Conservation (phyloP, 306 rosid genomes). For the Cicer chorassanicum region DNA sequence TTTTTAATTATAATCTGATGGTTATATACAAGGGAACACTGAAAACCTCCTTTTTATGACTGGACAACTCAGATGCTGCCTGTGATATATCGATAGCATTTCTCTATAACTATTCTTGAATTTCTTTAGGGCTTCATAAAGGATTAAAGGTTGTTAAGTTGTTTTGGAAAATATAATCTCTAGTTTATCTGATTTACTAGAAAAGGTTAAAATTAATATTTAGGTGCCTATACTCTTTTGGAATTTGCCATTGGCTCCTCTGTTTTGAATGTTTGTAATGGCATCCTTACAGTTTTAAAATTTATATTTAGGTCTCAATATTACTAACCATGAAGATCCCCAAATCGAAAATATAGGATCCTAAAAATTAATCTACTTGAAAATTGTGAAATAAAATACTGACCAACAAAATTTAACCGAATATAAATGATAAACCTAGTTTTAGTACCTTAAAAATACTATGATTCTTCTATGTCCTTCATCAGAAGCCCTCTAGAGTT, state of each 20-base stretch:
- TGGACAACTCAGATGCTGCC: not conserved
- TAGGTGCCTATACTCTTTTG: constrained; percentile 4
- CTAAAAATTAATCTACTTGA: not conserved
- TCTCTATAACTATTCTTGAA: constrained; percentile 5
- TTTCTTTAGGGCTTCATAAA: not conserved
- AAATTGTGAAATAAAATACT: too few relatives aligned
- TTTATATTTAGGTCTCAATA: not conserved
- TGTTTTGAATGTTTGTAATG: not conserved
- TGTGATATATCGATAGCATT: not conserved
- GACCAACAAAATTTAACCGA: too few relatives aligned
- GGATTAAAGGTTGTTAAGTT: not conserved
- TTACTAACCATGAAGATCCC: not conserved
- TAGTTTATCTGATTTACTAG: not conserved
- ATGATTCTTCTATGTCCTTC: not conserved
- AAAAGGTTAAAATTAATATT: not conserved
- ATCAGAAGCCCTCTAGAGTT: not conserved
- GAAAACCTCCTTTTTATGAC: not conserved
- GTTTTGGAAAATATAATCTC: constrained; percentile 4
- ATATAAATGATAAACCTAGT: not conserved
- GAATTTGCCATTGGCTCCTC: not conserved
- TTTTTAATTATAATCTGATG: not conserved
- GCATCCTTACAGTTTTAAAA: not conserved
- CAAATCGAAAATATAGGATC: not conserved
- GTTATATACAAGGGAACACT: not conserved
- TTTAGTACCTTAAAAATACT: not conserved